phyloP scores from a whole-genome alignment of 345 rosid genomes.

The Erucastrum elatum region DNA sequence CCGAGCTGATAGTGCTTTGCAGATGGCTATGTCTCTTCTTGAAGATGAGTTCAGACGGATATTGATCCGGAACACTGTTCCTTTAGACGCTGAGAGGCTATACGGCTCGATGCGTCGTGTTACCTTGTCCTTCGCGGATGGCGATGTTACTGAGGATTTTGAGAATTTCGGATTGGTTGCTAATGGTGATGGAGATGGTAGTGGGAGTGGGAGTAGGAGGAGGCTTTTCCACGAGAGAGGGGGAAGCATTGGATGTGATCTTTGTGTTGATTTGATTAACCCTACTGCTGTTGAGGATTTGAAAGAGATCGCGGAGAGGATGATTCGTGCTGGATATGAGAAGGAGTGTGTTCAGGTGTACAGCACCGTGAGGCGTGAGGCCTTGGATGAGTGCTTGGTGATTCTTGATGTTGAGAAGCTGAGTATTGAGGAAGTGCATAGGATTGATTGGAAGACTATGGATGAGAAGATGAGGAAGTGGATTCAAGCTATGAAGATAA shows the following conservation, averaged over 20 bases:
- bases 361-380: conserved; percentile 71
- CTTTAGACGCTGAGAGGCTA: conserved; percentile 72
- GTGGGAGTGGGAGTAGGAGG: conserved; percentile 50
- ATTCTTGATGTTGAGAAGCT: conserved; percentile 86
- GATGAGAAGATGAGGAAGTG: conserved; percentile 99
- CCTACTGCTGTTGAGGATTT: conserved; percentile 58
- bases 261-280: conserved; percentile 76
- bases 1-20: conserved; percentile 84
- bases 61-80: conserved; percentile 73
- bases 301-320: conserved; percentile 83
- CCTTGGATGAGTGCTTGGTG: conserved; percentile 76
- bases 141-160: conserved; percentile 67
- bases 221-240: conserved; percentile 82
- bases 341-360: conserved; percentile 95
- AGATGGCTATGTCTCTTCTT: conserved; percentile 86
- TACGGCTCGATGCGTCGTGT: conserved; percentile 83
- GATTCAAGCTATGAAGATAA: conserved; percentile 82
- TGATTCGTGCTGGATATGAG: conserved; percentile 89
- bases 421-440: conserved; percentile 94
- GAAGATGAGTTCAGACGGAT: conserved; percentile 91
- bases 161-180: conserved; percentile 60
- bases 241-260: conserved; percentile 73
- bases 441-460: conserved; percentile 82
- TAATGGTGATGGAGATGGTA: conserved; percentile 41
- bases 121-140: conserved; percentile 64